phyloP scores from a whole-genome alignment of 768 basidiomycete genomes.

The Cyathus striatus region DNA sequence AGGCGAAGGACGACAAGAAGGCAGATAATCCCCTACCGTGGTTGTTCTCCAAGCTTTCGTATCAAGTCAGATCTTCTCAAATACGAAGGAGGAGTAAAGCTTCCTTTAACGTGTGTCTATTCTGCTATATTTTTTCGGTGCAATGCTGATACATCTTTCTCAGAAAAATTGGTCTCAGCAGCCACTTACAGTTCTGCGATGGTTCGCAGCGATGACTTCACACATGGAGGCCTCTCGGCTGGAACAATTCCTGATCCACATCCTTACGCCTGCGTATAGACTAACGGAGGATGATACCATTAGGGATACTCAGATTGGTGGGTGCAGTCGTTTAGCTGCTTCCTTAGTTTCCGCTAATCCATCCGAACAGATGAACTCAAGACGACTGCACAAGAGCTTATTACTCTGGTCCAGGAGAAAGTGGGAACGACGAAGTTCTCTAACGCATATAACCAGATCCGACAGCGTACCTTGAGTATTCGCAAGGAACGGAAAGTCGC shows the following conservation, averaged over 20 bases:
- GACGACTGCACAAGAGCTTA: slow-evolving; percentile 73
- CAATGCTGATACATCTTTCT: slow-evolving; percentile 5
- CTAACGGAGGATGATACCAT: slow-evolving; percentile 85
- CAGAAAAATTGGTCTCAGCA: slow-evolving; percentile 83
- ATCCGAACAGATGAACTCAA: slow-evolving; percentile 80
- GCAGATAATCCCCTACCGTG: slow-evolving; percentile 67
- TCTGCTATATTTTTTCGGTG: slow-evolving; percentile 1
- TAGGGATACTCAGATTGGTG: slow-evolving; percentile 75
- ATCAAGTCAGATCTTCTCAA: slow-evolving; percentile 73
- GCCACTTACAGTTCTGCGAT: slow-evolving; percentile 74
- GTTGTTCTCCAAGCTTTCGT: slow-evolving; percentile 93
- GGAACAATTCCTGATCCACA: slow-evolving; percentile 73
- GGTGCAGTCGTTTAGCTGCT: slow-evolving; percentile 16
- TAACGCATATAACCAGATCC: slow-evolving; percentile 69
- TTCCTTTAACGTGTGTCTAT: slow-evolving; percentile 33
- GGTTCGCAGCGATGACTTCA: slow-evolving; percentile 91
- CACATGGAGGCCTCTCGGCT: slow-evolving; percentile 55
- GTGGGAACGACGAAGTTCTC: slow-evolving; percentile 88
- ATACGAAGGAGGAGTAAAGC: slow-evolving; percentile 61
- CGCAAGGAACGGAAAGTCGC: slow-evolving; percentile 69
- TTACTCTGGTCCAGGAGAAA: slow-evolving; percentile 82
- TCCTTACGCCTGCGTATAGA: slow-evolving; percentile 83
- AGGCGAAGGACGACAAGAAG: slow-evolving; percentile 16
- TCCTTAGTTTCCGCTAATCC: too few species aligned
- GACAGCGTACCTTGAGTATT: slow-evolving; percentile 62